Base-by-base conservation (phyloP, 495 filamentous ascomycete genomes). In the Choiromyces venosus region DNA sequence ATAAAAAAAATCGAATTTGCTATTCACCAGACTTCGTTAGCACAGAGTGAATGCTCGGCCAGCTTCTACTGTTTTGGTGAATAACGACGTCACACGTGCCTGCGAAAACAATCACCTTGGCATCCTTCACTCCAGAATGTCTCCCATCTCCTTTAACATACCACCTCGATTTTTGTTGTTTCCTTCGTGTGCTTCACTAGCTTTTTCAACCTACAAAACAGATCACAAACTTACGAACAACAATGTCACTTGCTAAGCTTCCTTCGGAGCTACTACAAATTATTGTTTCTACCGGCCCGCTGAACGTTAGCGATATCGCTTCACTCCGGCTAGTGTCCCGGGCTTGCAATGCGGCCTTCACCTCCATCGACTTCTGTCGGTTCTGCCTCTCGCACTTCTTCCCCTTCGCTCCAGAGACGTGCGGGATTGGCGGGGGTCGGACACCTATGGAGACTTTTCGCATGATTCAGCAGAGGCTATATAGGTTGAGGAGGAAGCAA, bases 331-430 rank as follows among this genome's bases (percentile, higher is more conserved):
- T 46, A 14, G 67, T 71, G 19, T 71, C 71, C 33, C 71, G 69
- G 18, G 39, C n/a, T 46, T 65, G 42, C 36, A 71, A 73, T 52
- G 37, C 33, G 16, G 65, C 74, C 18, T 74, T 78, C 40, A 66
- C 76, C 5, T 66, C 35, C 14, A 70, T 65, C 19, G 16, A 39
- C 2, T 25, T 78, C 5, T 71, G 71, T 42, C n/a, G 18, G 19
- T 66, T 65, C 5, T 61, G 76, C 16, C 71, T 78, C 16, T 37
- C 19, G 7, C 71, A 73, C 44, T 72, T 76, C 66, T 78, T 78
- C 33, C 76, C 76, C 0, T 78, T 76, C 37, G 67, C 76, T 21
- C 67, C 56, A 14, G 65, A 69, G 44, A 68, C 70, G 25, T 67
- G 72, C 37, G 44, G 69, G 12, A 42, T 61, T 29, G 21, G 40